phyloP scores from a whole-genome alignment of 768 basidiomycete species.

The Boletus eberwhitei region DNA sequence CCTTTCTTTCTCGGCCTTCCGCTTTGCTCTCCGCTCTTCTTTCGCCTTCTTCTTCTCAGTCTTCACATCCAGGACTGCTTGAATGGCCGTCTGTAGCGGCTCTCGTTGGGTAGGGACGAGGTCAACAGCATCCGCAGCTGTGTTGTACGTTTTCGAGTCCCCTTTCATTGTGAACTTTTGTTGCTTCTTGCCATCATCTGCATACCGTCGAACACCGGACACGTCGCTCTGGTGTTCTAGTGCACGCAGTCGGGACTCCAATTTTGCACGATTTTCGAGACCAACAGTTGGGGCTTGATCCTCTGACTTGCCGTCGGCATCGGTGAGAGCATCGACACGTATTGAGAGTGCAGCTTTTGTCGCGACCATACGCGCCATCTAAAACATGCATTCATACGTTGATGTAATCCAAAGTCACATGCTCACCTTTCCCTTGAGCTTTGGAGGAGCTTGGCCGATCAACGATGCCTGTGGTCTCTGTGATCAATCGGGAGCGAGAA shows the following conservation, averaged over 20 bases:
- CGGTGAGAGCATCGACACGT: slow-evolving; percentile 95
- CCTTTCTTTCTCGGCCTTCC: slow-evolving; percentile 50
- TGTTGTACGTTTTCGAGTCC: slow-evolving; percentile 81
- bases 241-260: slow-evolving; percentile 88
- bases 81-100: slow-evolving; percentile 71
- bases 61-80: slow-evolving; percentile 77
- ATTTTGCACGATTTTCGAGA: slow-evolving; percentile 89
- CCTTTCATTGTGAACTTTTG: slow-evolving; percentile 78
- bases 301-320: slow-evolving; percentile 87
- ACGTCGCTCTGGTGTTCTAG: slow-evolving; percentile 82
- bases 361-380: slow-evolving; percentile 99
- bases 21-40: slow-evolving; percentile 75
- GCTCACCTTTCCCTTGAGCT: slow-evolving; percentile 91
- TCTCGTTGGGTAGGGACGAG: slow-evolving; percentile 85
- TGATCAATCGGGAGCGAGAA: slow-evolving; percentile 1
- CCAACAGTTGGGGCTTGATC: slow-evolving; percentile 81
- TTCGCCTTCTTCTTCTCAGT: slow-evolving; percentile 82
- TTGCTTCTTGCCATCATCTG: slow-evolving; percentile 63
- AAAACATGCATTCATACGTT: slow-evolving; percentile 3
- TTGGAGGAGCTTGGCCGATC: slow-evolving; percentile 95
- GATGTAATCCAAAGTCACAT: neutral
- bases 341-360: slow-evolving; percentile 97
- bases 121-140: slow-evolving; percentile 76
- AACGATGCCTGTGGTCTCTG: slow-evolving; percentile 68
- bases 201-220: slow-evolving; percentile 65